A percentile compares a stretch with the other conserved stretches of the same genome.
phyloP scores from a whole-genome alignment of 2,329 filamentous ascomycete species.

The Esteya vermicola region DNA sequence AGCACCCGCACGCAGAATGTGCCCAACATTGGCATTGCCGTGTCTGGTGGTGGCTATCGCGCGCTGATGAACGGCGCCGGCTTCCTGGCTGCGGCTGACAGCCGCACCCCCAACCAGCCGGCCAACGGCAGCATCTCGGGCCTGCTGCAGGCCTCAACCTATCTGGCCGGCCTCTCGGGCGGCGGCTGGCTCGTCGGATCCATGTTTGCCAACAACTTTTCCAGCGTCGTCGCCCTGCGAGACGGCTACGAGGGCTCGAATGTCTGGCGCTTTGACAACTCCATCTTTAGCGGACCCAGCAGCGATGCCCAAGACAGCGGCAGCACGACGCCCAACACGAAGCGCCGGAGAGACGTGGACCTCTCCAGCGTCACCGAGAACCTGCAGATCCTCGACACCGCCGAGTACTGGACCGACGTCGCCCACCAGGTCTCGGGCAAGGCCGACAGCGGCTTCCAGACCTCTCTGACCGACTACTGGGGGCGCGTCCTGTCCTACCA shows the following conservation, averaged over 20 bases:
- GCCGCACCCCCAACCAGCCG: conserved; percentile 49
- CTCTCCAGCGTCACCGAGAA: conserved; percentile 4
- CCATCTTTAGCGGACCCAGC: conserved; percentile 20
- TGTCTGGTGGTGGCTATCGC: conserved; percentile 75
- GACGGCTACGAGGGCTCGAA: conserved; percentile 21
- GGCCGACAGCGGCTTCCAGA: conserved; percentile 46
- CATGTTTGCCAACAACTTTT: conserved; percentile 74
- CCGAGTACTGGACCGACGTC: conserved; percentile 46
- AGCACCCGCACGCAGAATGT: too few species aligned
- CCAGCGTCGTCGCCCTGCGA: conserved; percentile 45
- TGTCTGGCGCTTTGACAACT: conserved; percentile 20
- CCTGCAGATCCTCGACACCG: conserved; percentile 14
- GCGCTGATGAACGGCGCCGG: conserved; percentile 78
- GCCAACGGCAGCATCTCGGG: conserved; percentile 59
- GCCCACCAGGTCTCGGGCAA: conserved; percentile 45
- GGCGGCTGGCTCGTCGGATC: conserved; percentile 79
- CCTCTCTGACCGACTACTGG: conserved; percentile 79
- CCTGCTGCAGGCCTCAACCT: conserved; percentile 67
- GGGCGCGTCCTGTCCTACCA: conserved; percentile 77
- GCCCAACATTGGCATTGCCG: conserved; percentile 55
- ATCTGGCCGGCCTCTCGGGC: conserved; percentile 67
- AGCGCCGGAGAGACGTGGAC: background rate
- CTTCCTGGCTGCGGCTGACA: conserved; percentile 65
- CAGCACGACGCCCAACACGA: background rate
- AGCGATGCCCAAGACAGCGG: conserved; percentile 12